Evolutionary conservation across 257 asterid genomes (phyloP).

Genomic region (Gentiana straminea): DNA sequence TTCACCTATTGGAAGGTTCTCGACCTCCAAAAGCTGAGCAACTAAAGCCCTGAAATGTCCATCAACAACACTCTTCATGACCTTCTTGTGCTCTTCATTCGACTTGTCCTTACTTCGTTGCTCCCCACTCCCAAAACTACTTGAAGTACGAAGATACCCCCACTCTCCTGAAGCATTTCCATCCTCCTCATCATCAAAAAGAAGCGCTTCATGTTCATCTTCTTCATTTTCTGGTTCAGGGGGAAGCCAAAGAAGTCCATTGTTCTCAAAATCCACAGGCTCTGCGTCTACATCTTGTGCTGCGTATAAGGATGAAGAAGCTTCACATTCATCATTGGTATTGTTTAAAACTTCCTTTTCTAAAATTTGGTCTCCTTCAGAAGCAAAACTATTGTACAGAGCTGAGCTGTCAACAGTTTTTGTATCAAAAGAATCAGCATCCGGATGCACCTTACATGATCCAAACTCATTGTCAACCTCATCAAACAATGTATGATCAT

Average conservation of each 20-base stretch:
- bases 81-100: constrained; percentile 73
- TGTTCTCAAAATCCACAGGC: constrained; percentile 85
- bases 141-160: constrained; percentile 51
- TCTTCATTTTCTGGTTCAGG: constrained; percentile 97
- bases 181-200: constrained; percentile 66
- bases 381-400: constrained; percentile 27
- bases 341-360: constrained; percentile 39
- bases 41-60: constrained; percentile 93
- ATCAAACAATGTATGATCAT: constrained; percentile 36
- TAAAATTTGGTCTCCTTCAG: constrained; percentile 42
- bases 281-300: constrained; percentile 54
- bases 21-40: constrained; percentile 90
- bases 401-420: constrained; percentile 35
- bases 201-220: constrained; percentile 67
- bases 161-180: constrained; percentile 81
- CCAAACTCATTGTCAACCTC: constrained; percentile 40
- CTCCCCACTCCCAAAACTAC: constrained; percentile 85
- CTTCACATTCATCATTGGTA: constrained; percentile 61
- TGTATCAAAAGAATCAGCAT: constrained; percentile 43
- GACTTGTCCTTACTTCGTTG: constrained; percentile 68
- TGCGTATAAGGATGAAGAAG: constrained; percentile 59
- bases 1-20: constrained; percentile 59
- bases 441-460: constrained; percentile 51
- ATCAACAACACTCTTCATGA: constrained; percentile 72
- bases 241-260: constrained; percentile 91